A percentile compares a stretch with the other conserved stretches of the same genome.
Evolutionary conservation across 169 alveolate genomes (phyloP).

Genomic region (Eimeria brunetti): DNA sequence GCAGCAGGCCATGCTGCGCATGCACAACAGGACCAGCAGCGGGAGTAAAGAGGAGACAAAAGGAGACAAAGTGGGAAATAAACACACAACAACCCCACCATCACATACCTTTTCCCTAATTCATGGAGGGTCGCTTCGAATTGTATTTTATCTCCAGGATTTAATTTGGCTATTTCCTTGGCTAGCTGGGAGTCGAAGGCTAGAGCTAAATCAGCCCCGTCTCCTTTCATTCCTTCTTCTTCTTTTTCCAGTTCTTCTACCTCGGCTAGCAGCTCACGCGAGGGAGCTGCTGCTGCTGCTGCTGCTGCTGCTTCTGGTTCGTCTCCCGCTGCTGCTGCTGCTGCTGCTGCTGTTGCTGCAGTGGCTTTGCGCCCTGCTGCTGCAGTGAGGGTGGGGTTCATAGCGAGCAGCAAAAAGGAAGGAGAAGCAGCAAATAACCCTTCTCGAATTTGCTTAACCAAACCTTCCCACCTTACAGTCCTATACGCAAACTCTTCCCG

Average conservation of each 20-base stretch:
- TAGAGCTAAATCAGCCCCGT: slow-evolving; percentile 65
- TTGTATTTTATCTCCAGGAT: slow-evolving; percentile 58
- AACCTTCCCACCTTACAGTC: slow-evolving; percentile 62
- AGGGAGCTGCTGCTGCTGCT: neutral
- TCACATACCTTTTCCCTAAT: slow-evolving; percentile 34
- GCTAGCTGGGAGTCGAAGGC: slow-evolving; percentile 64
- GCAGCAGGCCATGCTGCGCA: neutral
- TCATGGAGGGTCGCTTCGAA: slow-evolving; percentile 69
- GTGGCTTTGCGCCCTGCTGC: neutral
- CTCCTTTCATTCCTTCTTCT: slow-evolving; percentile 70
- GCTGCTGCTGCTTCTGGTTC: neutral
- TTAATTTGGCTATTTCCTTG: slow-evolving; percentile 5
- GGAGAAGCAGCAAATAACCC: slow-evolving; percentile 47
- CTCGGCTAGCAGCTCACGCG: neutral
- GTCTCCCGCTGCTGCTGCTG: neutral
- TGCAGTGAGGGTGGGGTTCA: slow-evolving; percentile 48
- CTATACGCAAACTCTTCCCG: slow-evolving; percentile 16
- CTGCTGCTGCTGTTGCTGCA: neutral
- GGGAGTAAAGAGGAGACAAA: no score
- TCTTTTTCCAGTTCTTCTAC: slow-evolving; percentile 8
- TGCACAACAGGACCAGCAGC: neutral
- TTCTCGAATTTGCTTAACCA: slow-evolving; percentile 65
- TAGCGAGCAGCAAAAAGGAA: slow-evolving; percentile 32
- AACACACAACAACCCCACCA: no score
- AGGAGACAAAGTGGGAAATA: no score